These are phyloP conservation scores for Phytophthora quininea DNA, from an alignment of 352 stramenopile species.

Conservation along the genomic window DNA sequence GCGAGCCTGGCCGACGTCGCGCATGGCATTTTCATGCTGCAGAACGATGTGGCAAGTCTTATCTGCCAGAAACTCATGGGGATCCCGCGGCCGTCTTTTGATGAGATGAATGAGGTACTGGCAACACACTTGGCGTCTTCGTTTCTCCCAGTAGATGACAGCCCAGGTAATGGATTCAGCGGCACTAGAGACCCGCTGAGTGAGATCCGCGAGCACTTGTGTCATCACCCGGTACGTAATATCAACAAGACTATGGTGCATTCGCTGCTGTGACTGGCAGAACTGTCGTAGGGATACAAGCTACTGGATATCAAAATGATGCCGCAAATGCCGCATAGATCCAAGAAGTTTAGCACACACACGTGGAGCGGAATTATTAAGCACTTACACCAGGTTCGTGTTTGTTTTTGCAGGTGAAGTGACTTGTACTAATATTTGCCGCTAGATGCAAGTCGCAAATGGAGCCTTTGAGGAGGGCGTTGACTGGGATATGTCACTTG, in stretches of 20 bases:
- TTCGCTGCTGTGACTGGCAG: neutral
- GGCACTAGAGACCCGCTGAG: slow-evolving; percentile 32
- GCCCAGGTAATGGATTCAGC: slow-evolving; percentile 1
- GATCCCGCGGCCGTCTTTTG: slow-evolving; percentile 64
- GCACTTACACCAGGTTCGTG: slow-evolving; percentile 64
- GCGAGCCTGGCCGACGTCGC: slow-evolving; percentile 65
- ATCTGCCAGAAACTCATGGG: slow-evolving; percentile 64
- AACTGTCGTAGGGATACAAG: slow-evolving; percentile 57
- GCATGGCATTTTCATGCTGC: slow-evolving; percentile 72
- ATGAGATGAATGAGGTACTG: slow-evolving; percentile 67
- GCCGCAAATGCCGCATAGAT: slow-evolving; percentile 68
- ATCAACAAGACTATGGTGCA: too few species aligned
- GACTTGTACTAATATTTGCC: neutral
- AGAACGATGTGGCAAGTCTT: slow-evolving; percentile 67
- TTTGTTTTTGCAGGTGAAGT: too few species aligned
- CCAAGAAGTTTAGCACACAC: slow-evolving; percentile 76
- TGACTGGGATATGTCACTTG: slow-evolving; percentile 58
- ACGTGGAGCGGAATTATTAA: slow-evolving; percentile 80
- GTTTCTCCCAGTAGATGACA: slow-evolving; percentile 42
- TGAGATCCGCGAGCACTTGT: slow-evolving; percentile 57
- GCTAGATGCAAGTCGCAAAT: slow-evolving; percentile 73
- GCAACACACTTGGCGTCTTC: slow-evolving; percentile 63
- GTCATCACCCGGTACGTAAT: slow-evolving; percentile 55
- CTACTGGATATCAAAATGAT: slow-evolving; percentile 75
- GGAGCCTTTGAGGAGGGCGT: slow-evolving; percentile 63